Evolutionary conservation across 2,329 filamentous ascomycete species (phyloP), one percentile per base, ranked within the genome.

Genomic region (Exophiala aquamarina): DNA sequence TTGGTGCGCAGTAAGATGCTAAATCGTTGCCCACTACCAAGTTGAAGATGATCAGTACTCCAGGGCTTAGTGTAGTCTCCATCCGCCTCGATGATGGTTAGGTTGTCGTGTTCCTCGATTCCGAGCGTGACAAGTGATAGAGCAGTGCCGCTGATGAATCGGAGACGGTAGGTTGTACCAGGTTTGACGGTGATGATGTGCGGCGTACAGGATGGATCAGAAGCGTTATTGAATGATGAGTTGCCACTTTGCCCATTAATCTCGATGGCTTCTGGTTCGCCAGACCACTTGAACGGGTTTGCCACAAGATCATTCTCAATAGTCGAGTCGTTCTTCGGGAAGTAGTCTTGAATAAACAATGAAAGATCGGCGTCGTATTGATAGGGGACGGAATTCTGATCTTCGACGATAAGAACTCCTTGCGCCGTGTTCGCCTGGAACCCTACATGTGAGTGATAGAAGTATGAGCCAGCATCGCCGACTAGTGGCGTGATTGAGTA

Each of bases 391-490:
- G 67, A 41, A 0, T 61, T 63, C 29, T 59, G 59, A 38, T 79
- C 75, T 47, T 78, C 73, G 17, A 86, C 74, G 38, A 84, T 78
- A 20, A 87, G 58, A 0, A 76, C 66, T 0, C 83, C 83, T 5
- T 73, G 63, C 0, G 78, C 79, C 11, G 80, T 79, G 26, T 78
- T 64, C 0, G 78, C 77, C 59, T 86, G 82, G 48, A 85, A 78
- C 0, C 74, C 81, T 13, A 86, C 71, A 51, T 86, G 83, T 0
- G 82, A 84, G 59, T 86, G 83, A 58, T 86, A 86, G 60, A 83
- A 85, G 60, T 84, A 86, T 0, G 81, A 79, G 4, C 83, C 83
- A 0, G 78, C 75, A 44, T 80, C 74, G 5, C 74, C 76, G 1
- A 61, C 31, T 3, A 75, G 63, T 0, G 79, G 74, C 8, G 70